Conservation (phyloP, 1,139 yeast species). For the Suhomyces ambrosiae region DNA sequence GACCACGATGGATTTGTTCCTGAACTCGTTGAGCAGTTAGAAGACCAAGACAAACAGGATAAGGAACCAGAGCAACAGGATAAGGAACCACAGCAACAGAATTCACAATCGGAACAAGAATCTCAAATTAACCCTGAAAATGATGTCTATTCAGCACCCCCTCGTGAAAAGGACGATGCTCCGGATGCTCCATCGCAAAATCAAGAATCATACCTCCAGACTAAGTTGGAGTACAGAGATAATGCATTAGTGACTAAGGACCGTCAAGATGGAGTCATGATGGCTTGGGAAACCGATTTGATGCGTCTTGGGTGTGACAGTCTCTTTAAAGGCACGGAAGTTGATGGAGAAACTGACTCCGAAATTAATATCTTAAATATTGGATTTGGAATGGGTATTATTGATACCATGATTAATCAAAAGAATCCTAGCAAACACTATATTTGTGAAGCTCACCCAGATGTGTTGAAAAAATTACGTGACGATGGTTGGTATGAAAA, state of each 20-base stretch:
- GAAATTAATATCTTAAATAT: slow-evolving; percentile 69
- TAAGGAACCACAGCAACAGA: neutral
- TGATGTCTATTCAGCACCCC: neutral
- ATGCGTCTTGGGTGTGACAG: slow-evolving; percentile 82
- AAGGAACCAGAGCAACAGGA: slow-evolving; percentile 5
- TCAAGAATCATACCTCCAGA: slow-evolving; percentile 64
- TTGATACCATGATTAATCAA: slow-evolving; percentile 73
- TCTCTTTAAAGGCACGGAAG: slow-evolving; percentile 46
- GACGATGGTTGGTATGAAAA: slow-evolving; percentile 85
- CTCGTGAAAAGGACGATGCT: slow-evolving; percentile 11
- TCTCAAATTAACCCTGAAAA: no score
- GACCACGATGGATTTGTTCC: slow-evolving; percentile 22
- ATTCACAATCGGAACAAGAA: neutral
- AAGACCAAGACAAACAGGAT: slow-evolving; percentile 12
- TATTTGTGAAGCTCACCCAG: slow-evolving; percentile 95
- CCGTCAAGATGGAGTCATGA: slow-evolving; percentile 90
- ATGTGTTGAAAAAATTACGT: slow-evolving; percentile 68
- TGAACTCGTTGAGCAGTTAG: slow-evolving; percentile 16
- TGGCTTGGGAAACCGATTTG: slow-evolving; percentile 90
- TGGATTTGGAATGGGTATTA: slow-evolving; percentile 97
- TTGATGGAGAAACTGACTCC: slow-evolving; percentile 34
- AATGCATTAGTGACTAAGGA: slow-evolving; percentile 72
- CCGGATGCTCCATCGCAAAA: slow-evolving; percentile 61
- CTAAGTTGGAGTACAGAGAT: slow-evolving; percentile 70
- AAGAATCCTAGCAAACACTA: slow-evolving; percentile 69